phyloP scores from a whole-genome alignment of 805 yeast species.

The Starmerella powellii region DNA sequence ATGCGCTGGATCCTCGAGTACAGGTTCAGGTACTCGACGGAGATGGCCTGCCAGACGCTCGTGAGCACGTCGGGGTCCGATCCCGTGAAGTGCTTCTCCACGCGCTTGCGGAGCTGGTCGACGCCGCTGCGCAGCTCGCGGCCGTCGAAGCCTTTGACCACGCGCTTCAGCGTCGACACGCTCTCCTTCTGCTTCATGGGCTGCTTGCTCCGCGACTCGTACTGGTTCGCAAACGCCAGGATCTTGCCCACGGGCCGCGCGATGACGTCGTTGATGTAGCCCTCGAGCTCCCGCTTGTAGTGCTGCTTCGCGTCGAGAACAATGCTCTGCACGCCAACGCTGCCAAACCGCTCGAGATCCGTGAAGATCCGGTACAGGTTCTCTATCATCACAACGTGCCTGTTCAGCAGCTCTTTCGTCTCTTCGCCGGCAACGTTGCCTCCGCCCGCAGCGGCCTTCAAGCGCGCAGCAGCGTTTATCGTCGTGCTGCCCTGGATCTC shows the following conservation, averaged over 20 bases:
- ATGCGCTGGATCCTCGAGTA: slow-evolving; percentile 45
- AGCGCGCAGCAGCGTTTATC: slow-evolving; percentile 9
- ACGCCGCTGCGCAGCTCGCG: slow-evolving; percentile 47
- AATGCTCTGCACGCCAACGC: slow-evolving; percentile 18
- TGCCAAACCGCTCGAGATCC: slow-evolving; percentile 22
- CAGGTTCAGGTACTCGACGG: slow-evolving; percentile 46
- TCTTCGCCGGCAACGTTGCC: slow-evolving; percentile 21
- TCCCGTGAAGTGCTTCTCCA: slow-evolving; percentile 42
- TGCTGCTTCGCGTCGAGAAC: slow-evolving; percentile 24
- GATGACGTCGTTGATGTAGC: slow-evolving; percentile 39
- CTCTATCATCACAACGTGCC: slow-evolving; percentile 39
- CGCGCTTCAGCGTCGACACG: slow-evolving; percentile 37
- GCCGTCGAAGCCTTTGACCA: slow-evolving; percentile 45
- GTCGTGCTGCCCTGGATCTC: slow-evolving; percentile 1
- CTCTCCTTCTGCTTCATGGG: slow-evolving; percentile 37
- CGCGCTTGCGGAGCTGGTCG: slow-evolving; percentile 41
- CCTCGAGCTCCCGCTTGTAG: slow-evolving; percentile 29
- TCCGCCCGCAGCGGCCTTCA: slow-evolving; percentile 15
- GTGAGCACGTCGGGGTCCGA: slow-evolving; percentile 18
- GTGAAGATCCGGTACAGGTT: slow-evolving; percentile 41
- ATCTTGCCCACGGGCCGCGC: slow-evolving; percentile 54
- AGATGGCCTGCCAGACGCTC: slow-evolving; percentile 55
- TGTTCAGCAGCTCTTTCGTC: slow-evolving; percentile 32
- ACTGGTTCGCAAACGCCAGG: slow-evolving; percentile 50
- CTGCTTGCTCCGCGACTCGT: slow-evolving; percentile 38